A percentile compares a stretch with the other conserved stretches of the same genome.
Evolutionary conservation across 2,329 filamentous ascomycete genomes (phyloP).

Genomic region (Aspergillus fructus): DNA sequence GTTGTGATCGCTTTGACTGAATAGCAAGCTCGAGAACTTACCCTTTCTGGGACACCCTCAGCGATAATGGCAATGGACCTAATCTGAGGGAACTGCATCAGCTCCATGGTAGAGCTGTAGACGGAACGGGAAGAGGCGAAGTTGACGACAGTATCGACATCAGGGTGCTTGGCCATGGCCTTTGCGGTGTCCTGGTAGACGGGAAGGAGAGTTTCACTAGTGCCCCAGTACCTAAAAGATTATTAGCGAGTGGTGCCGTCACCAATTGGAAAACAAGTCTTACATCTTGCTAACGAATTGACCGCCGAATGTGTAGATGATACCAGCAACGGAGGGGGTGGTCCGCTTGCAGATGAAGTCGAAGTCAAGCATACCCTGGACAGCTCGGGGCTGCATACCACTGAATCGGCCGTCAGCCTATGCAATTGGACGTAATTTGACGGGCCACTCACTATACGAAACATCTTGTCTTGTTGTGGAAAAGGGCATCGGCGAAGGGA

Average conservation of each 20-base stretch:
- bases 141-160: slow-evolving; percentile 98
- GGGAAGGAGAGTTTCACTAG: slow-evolving; percentile 95
- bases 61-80: slow-evolving; percentile 99
- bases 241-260: slow-evolving; percentile 4
- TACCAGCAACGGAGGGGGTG: slow-evolving; percentile 94
- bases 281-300: slow-evolving; percentile 99
- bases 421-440: neutral
- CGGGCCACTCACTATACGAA: slow-evolving; percentile 77
- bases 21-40: slow-evolving; percentile 45
- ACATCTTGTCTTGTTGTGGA: slow-evolving; percentile 99
- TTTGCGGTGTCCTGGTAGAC: slow-evolving; percentile 95
- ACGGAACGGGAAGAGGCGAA: slow-evolving; percentile 98
- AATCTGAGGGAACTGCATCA: slow-evolving; percentile 96
- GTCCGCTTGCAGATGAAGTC: slow-evolving; percentile 99
- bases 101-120: slow-evolving; percentile 96
- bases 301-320: slow-evolving; percentile 99
- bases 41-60: slow-evolving; percentile 96
- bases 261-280: slow-evolving; percentile 20
- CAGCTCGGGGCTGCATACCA: slow-evolving; percentile 92
- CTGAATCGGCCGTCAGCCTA: slow-evolving; percentile 37
- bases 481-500: slow-evolving; percentile 86
- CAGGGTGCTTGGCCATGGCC: slow-evolving; percentile 92
- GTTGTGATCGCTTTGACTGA: neutral
- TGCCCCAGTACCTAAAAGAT: slow-evolving; percentile 81
- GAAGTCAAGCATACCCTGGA: slow-evolving; percentile 95